A percentile compares a stretch with the other conserved stretches of the same genome.
These are phyloP conservation scores for Periconia macrospinosa DNA, from an alignment of 2,329 filamentous ascomycete genomes.

Conservation along the genomic window DNA sequence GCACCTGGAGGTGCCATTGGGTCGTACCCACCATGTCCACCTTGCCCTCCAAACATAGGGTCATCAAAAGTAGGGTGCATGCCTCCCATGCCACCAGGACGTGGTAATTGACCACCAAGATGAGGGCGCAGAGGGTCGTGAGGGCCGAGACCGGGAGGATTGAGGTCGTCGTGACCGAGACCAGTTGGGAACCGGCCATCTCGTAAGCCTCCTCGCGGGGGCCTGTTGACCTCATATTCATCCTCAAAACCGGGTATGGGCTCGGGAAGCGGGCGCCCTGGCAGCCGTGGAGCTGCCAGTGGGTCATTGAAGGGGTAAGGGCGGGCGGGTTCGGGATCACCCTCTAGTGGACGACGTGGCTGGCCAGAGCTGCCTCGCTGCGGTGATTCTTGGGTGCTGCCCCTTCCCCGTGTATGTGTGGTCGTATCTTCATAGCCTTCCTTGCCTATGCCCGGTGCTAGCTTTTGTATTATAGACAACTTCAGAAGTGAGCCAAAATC, in stretches of 20 bases:
- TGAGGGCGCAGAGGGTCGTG: constrained; percentile 76
- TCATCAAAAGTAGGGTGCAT: constrained; percentile 98
- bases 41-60: constrained; percentile 72
- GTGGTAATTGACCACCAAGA: constrained; percentile 62
- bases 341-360: constrained; percentile 45
- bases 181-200: constrained; percentile 62
- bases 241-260: constrained; percentile 91
- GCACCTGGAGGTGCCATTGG: constrained; percentile 82
- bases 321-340: constrained; percentile 60
- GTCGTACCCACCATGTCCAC: constrained; percentile 57
- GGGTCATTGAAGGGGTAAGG: constrained; percentile 72
- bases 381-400: constrained; percentile 43
- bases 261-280: constrained; percentile 70
- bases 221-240: constrained; percentile 79
- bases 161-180: constrained; percentile 83
- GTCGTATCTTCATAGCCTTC: constrained; percentile 71
- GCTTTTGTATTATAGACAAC: constrained; percentile 77
- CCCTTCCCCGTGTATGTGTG: constrained; percentile 26
- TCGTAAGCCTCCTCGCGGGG: constrained; percentile 55
- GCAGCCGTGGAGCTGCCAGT: constrained; percentile 59
- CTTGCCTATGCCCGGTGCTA: constrained; percentile 75
- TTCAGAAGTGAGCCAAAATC: constrained; percentile 74
- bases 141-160: constrained; percentile 83
- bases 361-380: constrained; percentile 19
- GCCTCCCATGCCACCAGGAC: constrained; percentile 66